These are phyloP conservation scores for Iodosphaeria phyllophila DNA, from an alignment of 2,329 filamentous ascomycete species.

Conservation along the genomic window DNA sequence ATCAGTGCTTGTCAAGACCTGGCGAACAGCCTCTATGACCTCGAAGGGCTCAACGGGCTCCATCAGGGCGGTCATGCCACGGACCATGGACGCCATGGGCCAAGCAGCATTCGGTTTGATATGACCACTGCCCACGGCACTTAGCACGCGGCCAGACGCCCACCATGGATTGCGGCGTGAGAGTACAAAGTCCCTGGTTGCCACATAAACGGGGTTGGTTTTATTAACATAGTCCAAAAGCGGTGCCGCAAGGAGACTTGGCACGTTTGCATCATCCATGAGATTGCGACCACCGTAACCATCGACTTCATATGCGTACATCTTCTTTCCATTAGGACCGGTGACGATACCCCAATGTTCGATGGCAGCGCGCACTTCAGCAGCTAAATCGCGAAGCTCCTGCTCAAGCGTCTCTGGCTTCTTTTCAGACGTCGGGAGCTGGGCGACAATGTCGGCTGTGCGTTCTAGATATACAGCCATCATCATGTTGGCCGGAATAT, in stretches of 20 bases:
- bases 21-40: slow-evolving; percentile 15
- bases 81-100: slow-evolving; percentile 73
- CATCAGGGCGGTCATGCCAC: slow-evolving; percentile 44
- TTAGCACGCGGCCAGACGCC: slow-evolving; percentile 31
- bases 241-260: slow-evolving; percentile 34
- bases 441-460: slow-evolving; percentile 17
- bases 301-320: slow-evolving; percentile 53
- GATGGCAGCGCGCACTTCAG: slow-evolving; percentile 45
- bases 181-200: slow-evolving; percentile 60
- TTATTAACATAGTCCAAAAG: slow-evolving; percentile 29
- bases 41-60: too few species aligned
- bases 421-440: slow-evolving; percentile 16
- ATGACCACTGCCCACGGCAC: slow-evolving; percentile 32
- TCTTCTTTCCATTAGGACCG: slow-evolving; percentile 33
- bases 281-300: slow-evolving; percentile 39
- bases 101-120: slow-evolving; percentile 52
- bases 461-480: slow-evolving; percentile 33
- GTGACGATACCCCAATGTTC: slow-evolving; percentile 36
- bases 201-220: slow-evolving; percentile 44
- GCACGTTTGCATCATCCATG: slow-evolving; percentile 46
- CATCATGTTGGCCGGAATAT: slow-evolving; percentile 65
- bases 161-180: slow-evolving; percentile 57
- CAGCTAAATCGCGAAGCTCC: slow-evolving; percentile 31
- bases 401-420: slow-evolving; percentile 13
- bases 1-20: slow-evolving; percentile 13